phyloP scores from a whole-genome alignment of 83 land plant genomes.

The Thuja plicata region DNA sequence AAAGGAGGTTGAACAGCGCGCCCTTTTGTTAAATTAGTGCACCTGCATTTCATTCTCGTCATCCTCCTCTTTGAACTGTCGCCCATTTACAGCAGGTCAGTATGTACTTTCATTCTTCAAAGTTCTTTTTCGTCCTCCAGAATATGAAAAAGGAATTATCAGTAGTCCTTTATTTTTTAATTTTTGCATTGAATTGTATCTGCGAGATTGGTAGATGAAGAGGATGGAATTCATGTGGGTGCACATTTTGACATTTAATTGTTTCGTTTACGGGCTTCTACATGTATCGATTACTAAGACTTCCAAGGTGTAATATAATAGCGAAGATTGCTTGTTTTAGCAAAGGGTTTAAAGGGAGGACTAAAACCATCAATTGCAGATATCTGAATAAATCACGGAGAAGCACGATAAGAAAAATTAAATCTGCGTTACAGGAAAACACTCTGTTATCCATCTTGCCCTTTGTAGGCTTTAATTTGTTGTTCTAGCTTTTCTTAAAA shows the following conservation, averaged over 20 bases:
- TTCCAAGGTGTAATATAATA: neutral
- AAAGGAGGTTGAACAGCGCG: neutral
- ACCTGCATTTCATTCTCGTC: neutral
- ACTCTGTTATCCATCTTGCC: neutral
- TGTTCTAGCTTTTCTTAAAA: neutral
- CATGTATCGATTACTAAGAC: neutral
- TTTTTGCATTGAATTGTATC: neutral
- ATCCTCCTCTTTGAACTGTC: neutral
- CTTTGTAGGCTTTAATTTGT: neutral
- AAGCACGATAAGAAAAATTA: neutral
- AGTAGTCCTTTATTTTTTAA: neutral
- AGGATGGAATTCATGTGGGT: neutral
- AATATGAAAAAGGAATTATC: neutral
- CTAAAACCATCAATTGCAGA: neutral
- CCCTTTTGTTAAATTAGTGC: neutral
- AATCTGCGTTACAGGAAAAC: neutral
- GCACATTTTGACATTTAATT: neutral
- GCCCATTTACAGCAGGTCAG: neutral
- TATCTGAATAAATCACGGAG: neutral
- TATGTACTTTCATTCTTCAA: neutral
- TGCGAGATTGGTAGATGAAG: neutral
- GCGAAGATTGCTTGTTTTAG: neutral
- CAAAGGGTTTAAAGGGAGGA: neutral
- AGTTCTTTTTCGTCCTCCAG: neutral
- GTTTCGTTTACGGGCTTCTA: neutral